A percentile compares a stretch with the other conserved stretches of the same genome.
phyloP scores from a whole-genome alignment of 768 basidiomycete genomes.

The Boletus subcaerulescens region DNA sequence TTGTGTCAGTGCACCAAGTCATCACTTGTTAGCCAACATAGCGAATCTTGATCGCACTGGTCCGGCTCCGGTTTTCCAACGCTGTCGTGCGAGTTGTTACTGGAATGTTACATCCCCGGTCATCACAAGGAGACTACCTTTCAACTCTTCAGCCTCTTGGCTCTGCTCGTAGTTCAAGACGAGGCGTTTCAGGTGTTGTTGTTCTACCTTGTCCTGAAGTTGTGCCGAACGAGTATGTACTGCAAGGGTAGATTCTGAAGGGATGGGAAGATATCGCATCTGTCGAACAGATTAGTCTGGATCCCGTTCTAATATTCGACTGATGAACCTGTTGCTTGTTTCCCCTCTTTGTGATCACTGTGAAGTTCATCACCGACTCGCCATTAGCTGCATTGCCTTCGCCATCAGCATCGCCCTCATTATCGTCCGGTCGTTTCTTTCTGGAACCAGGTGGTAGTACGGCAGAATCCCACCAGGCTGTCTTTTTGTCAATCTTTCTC shows the following conservation, averaged over 20 bases:
- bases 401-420: constrained; percentile 48
- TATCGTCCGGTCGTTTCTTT: constrained; percentile 64
- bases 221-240: constrained; percentile 90
- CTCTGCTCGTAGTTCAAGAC: constrained; percentile 90
- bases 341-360: constrained; percentile 87
- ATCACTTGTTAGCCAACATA: constrained; percentile 54
- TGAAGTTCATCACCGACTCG: constrained; percentile 78
- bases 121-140: constrained; percentile 43
- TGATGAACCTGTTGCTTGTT: constrained; percentile 78
- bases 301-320: constrained; percentile 2
- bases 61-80: constrained; percentile 65
- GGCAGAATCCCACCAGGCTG: constrained; percentile 88
- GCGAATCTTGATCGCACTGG: constrained; percentile 72
- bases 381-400: constrained; percentile 31
- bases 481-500: constrained; percentile 84
- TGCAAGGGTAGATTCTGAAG: constrained; percentile 82
- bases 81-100: constrained; percentile 37
- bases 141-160: constrained; percentile 81
- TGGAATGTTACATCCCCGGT: neutral
- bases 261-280: constrained; percentile 87
- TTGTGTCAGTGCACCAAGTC: constrained; percentile 9
- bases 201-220: constrained; percentile 91
- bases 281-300: constrained; percentile 31
- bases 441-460: constrained; percentile 64
- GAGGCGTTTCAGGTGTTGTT: constrained; percentile 94